These are phyloP conservation scores for Copromyces sp. DNA, from an alignment of 495 filamentous ascomycete species.

Conservation along the genomic window DNA sequence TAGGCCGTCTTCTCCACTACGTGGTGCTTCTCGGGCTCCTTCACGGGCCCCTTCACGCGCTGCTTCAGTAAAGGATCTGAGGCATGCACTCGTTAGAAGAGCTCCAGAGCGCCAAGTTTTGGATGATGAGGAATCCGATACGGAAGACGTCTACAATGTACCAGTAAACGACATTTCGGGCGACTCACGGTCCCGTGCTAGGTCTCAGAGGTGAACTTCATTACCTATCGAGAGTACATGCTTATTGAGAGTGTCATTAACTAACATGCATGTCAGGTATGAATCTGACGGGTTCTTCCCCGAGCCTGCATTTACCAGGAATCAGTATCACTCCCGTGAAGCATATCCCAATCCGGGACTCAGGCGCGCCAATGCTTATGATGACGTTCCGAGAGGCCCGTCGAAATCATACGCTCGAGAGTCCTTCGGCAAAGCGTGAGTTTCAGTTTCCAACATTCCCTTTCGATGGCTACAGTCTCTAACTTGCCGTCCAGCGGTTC, in stretches of 20 bases:
- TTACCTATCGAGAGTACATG: not conserved
- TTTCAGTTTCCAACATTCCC: not conserved
- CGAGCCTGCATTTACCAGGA: slow-evolving; percentile 10
- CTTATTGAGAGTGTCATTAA: not conserved
- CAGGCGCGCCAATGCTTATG: not conserved
- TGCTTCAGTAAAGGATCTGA: not conserved
- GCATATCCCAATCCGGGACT: not conserved
- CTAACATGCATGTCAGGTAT: slow-evolving; percentile 22
- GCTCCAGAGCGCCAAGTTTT: not conserved
- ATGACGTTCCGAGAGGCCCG: not conserved
- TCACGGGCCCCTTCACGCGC: not conserved
- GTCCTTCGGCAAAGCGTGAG: not conserved
- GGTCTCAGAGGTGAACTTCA: slow-evolving; percentile 26
- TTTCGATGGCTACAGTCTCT: not conserved
- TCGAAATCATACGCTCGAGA: not conserved
- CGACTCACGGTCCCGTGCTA: slow-evolving; percentile 23
- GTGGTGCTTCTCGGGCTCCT: not conserved
- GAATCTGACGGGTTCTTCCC: slow-evolving; percentile 24
- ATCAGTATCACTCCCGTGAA: not conserved
- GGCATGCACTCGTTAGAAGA: not conserved
- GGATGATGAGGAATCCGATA: slow-evolving; percentile 14
- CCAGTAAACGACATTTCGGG: slow-evolving; percentile 16
- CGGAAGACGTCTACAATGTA: slow-evolving; percentile 11
- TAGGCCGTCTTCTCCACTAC: not conserved
- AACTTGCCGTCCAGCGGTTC: not conserved